Evolutionary conservation across 1,284 basidiomycete genomes (phyloP), one percentile per base, ranked within the genome.

Genomic region (Sporisorium reilianum): DNA sequence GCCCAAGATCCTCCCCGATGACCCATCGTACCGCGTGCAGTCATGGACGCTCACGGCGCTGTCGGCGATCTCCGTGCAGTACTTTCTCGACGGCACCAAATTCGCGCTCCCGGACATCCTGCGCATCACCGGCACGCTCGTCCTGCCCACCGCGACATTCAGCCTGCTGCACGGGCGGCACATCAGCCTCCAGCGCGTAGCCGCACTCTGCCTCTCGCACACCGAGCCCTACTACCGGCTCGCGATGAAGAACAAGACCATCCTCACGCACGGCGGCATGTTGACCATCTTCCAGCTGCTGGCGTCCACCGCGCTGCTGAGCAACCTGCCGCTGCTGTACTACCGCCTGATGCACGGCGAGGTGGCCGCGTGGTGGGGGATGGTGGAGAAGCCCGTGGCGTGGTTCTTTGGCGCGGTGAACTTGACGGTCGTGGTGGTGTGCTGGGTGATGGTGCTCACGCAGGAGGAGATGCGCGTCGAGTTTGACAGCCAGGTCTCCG

Each of bases 371-470:
- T 59, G 52, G 46, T 26, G 53, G 18, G 2, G 7, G 5, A 42
- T 36, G 36, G 36, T 56, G 10, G 42, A 40, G 8, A 26, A n/a
- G 6, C 20, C 32, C 2, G 46, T 63, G 12, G 42, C 26, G 2
- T 69, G 61, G 66, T 52, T 55, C 20, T 59, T 64, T 12, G 61
- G 42, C 30, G 53, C 22, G 7, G 49, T 53, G 4, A 69, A 69
- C 34, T 3, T 69, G 16, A 52, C 60, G 4, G 28, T 69, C 2
- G 42, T 44, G 14, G 36, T 32, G 0, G 49, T 60, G 20, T 69
- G 66, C 18, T 52, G 56, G 52, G 41, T 28, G n/a, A 69, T 69
- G 66, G 46, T 64, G 4, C 0, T 59, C 0, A 69, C 60, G 6
- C 66, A 69, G 38, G 61, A 53, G 2, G 26, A 25, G 14, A 49